phyloP scores from a whole-genome alignment of 2,329 filamentous ascomycete species.

The Tolypocladium inflatum region DNA sequence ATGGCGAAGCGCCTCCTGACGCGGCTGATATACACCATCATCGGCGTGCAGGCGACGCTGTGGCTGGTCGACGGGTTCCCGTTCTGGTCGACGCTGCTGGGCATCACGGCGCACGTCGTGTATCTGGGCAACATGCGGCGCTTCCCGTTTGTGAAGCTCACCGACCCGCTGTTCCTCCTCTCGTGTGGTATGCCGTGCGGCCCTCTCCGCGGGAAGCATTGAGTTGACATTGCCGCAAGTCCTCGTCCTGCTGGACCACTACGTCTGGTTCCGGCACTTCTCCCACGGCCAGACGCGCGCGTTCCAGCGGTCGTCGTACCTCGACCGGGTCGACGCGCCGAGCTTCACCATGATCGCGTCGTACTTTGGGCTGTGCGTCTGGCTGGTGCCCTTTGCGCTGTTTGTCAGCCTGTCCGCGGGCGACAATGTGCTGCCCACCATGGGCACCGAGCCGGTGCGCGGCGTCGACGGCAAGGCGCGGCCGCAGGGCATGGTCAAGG shows the following conservation, averaged over 20 bases:
- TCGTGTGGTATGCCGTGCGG: slow-evolving; percentile 59
- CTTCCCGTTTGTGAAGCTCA: slow-evolving; percentile 71
- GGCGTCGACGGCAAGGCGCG: slow-evolving; percentile 37
- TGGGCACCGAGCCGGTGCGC: slow-evolving; percentile 56
- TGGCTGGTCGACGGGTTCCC: slow-evolving; percentile 81
- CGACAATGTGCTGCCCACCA: slow-evolving; percentile 89
- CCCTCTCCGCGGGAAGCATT: background rate
- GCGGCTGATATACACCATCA: slow-evolving; percentile 74
- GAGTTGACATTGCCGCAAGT: slow-evolving; percentile 32
- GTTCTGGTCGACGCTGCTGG: slow-evolving; percentile 60
- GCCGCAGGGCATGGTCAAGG: slow-evolving; percentile 58
- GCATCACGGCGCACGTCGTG: slow-evolving; percentile 70
- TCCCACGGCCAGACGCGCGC: slow-evolving; percentile 51
- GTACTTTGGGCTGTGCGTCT: slow-evolving; percentile 93
- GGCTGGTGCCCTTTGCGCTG: slow-evolving; percentile 89
- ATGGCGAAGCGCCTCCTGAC: slow-evolving; percentile 80
- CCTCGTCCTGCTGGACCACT: slow-evolving; percentile 84
- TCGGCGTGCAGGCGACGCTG: slow-evolving; percentile 64
- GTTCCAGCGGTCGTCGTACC: slow-evolving; percentile 50
- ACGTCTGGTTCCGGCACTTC: slow-evolving; percentile 93
- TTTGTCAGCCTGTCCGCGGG: slow-evolving; percentile 92
- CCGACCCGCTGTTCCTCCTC: slow-evolving; percentile 74
- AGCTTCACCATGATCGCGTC: slow-evolving; percentile 90
- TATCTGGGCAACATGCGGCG: slow-evolving; percentile 79
- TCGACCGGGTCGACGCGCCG: slow-evolving; percentile 57